Evolutionary conservation across 1,284 basidiomycete genomes (phyloP).

Genomic region (Leccinum fallax): DNA sequence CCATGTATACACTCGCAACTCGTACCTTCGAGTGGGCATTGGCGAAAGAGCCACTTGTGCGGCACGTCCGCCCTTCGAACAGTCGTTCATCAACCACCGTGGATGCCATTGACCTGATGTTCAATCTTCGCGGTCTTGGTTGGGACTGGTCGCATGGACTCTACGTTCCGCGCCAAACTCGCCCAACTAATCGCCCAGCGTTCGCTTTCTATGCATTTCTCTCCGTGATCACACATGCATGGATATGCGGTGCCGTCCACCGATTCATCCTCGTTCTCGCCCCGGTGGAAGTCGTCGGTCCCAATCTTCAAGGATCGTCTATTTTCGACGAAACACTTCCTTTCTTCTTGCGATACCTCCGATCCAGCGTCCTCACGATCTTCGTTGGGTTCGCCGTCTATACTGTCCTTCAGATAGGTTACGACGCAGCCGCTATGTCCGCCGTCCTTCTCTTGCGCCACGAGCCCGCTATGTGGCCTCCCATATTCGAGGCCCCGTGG

Average conservation of each 20-base stretch:
- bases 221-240: constrained; percentile 38
- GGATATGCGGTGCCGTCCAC: constrained; percentile 47
- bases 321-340: constrained; percentile 52
- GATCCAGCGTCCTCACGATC: constrained; percentile 44
- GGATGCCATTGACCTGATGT: constrained; percentile 51
- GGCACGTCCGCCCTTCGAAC: constrained; percentile 11
- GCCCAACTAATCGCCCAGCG: constrained; percentile 34
- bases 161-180: constrained; percentile 46
- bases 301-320: constrained; percentile 40
- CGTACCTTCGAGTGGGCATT: constrained; percentile 24
- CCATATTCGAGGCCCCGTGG: constrained; percentile 43
- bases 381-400: constrained; percentile 47
- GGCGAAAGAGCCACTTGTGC: constrained; percentile 15
- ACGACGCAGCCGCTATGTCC: constrained; percentile 43
- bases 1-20: constrained; percentile 17
- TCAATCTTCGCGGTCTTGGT: constrained; percentile 55
- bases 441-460: constrained; percentile 42
- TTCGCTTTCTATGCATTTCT: constrained; percentile 42
- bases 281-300: constrained; percentile 34
- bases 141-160: constrained; percentile 46
- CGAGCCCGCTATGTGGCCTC: constrained; percentile 41
- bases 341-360: constrained; percentile 42
- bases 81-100: constrained; percentile 18
- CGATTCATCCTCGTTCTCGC: constrained; percentile 44
- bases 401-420: constrained; percentile 40